Evolutionary conservation across 345 rosid genomes (phyloP), one percentile per base, ranked within the genome.

Genomic region (Acer campestre): DNA sequence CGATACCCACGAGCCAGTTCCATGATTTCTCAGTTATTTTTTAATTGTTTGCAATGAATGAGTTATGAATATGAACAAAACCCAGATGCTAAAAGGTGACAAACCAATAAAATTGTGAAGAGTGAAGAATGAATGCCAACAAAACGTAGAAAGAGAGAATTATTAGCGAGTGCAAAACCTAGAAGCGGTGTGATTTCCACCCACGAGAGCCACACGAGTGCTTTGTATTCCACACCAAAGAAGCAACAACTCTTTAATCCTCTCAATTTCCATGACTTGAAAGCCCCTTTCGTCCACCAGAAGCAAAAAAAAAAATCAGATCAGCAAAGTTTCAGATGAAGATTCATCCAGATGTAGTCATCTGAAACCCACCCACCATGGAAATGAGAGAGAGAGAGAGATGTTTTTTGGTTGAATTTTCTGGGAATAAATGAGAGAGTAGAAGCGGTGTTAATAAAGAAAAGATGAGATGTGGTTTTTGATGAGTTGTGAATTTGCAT

Each of bases 111-210:
- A 69, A 13, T 38, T n/a, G 18, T 53, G 56, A 62, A 56, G 22
- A 49, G 18, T 53, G 56, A 62, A 56, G 22, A 51, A 67, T 65
- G 49, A 40, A 79, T 25, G 53, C 56, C 62, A 53, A 49, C n/a
- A 70, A 68, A 67, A 59, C 38, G 42, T 8, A 6, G 67, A 58
- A 79, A 62, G 58, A 38, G 49, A 48, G 11, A 22, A n/a, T 16
- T 11, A 53, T 81, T 87, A 89, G 80, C 92, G 89, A 64, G 86
- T 81, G 61, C 89, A 89, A 80, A 87, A 87, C 84, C 89, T 87
- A 71, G 88, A 80, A 65, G 92, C 89, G 66, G 90, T 89, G 81
- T 89, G 90, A 80, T 89, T 89, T 55, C 90, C 90, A 86, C 90
- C 93, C 89, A 86, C 85, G 70, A 89, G 90, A 58, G 84, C 81